A percentile compares a stretch with the other conserved stretches of the same genome.
phyloP scores from a whole-genome alignment of 139 green algal genomes.

The Chlamydomonas eustigma region DNA sequence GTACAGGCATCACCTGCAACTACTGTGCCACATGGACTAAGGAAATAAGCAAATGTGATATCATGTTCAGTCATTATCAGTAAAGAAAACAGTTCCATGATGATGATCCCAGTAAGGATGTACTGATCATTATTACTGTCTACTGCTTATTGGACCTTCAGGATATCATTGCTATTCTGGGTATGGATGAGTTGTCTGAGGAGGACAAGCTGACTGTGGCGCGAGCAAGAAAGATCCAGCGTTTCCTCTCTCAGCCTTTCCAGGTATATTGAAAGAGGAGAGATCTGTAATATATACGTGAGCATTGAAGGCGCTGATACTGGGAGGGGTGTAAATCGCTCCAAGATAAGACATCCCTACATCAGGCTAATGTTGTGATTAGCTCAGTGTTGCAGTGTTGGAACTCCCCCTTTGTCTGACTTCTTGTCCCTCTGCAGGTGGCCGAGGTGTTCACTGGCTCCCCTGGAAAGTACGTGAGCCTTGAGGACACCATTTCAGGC shows the following conservation, averaged over 20 bases:
- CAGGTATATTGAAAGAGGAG: too few relatives aligned
- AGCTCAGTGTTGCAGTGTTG: conserved; percentile 1
- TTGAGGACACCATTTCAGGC: conserved; percentile 89
- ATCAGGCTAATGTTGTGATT: too few relatives aligned
- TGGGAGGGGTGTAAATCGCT: too few relatives aligned
- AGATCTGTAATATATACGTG: too few relatives aligned
- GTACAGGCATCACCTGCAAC: background rate
- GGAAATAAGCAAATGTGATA: too few relatives aligned
- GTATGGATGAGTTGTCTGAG: conserved; percentile 99
- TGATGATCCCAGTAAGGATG: too few relatives aligned
- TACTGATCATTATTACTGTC: too few relatives aligned
- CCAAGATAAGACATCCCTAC: too few relatives aligned
- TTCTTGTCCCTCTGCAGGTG: conserved; percentile 47
- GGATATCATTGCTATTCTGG: conserved; percentile 99
- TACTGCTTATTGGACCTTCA: conserved; percentile 34
- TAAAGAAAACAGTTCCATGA: too few relatives aligned
- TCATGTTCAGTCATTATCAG: too few relatives aligned
- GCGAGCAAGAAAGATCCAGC: conserved; percentile 97
- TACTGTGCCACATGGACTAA: background rate
- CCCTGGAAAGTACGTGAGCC: conserved; percentile 94
- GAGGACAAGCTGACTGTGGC: conserved; percentile 99
- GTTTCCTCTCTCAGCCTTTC: conserved; percentile 98
- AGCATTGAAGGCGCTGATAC: too few relatives aligned
- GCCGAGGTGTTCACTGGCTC: conserved; percentile 98
- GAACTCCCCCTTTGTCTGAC: too few relatives aligned